Percentiles rank a stretch among this genome's conserved stretches.
Conservation (phyloP, 1,139 yeast genomes). For the Candida mesenterica region DNA sequence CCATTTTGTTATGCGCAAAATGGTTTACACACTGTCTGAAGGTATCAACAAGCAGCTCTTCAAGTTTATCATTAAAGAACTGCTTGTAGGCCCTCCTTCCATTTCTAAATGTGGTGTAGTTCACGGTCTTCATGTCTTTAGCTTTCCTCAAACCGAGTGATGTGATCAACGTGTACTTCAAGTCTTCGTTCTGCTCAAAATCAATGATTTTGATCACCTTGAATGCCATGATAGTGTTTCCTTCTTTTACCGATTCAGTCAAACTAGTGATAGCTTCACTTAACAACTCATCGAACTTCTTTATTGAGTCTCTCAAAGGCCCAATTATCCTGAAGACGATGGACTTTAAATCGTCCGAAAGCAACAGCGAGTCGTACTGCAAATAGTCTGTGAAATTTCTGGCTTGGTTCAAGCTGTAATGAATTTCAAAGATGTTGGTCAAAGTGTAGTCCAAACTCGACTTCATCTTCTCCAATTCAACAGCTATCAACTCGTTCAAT, state of each 20-base stretch:
- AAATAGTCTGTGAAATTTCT: constrained; percentile 81
- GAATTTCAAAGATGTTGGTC: constrained; percentile 62
- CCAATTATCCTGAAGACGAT: constrained; percentile 61
- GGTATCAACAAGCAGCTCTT: constrained; percentile 60
- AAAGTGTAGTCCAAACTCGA: constrained; percentile 56
- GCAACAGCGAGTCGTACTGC: constrained; percentile 46
- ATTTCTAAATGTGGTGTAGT: constrained; percentile 40
- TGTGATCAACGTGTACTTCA: constrained; percentile 53
- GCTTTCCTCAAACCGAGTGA: constrained; percentile 33
- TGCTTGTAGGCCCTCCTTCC: constrained; percentile 61
- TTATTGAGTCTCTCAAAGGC: constrained; percentile 49
- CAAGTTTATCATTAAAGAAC: constrained; percentile 61
- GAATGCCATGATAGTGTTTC: constrained; percentile 65
- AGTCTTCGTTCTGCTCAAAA: constrained; percentile 75
- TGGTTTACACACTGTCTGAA: constrained; percentile 66
- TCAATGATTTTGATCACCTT: constrained; percentile 77
- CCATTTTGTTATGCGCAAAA: constrained; percentile 51
- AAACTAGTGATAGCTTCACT: constrained; percentile 61
- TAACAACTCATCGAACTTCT: constrained; percentile 64
- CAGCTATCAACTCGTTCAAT: constrained; percentile 53
- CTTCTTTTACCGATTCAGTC: constrained; percentile 68
- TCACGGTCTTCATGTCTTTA: constrained; percentile 19
- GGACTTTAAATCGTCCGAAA: constrained; percentile 69
- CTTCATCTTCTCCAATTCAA: constrained; percentile 48
- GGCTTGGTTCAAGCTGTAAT: constrained; percentile 65